These are phyloP conservation scores for Alternaria sp. DNA, from an alignment of 2,329 filamentous ascomycete species.

Conservation along the genomic window DNA sequence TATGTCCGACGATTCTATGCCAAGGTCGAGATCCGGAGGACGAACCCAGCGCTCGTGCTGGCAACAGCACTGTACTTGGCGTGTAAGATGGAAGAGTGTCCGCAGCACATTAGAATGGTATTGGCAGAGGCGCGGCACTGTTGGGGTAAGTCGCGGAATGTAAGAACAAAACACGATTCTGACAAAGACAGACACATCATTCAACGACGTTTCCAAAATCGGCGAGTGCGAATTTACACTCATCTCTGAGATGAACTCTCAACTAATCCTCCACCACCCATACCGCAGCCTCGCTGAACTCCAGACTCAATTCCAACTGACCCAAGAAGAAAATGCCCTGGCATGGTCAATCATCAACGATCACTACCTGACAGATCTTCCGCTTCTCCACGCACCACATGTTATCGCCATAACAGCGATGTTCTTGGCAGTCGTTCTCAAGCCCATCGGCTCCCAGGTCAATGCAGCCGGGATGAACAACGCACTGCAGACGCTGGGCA, in stretches of 20 bases:
- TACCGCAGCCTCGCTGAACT: constrained; percentile 82
- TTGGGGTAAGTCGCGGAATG: constrained; percentile 39
- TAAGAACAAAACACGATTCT: background rate
- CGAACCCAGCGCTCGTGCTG: constrained; percentile 91
- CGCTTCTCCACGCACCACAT: constrained; percentile 84
- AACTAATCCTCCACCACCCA: constrained; percentile 89
- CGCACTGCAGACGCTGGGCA: constrained; percentile 49
- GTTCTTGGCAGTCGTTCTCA: constrained; percentile 81
- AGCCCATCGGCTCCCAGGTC: constrained; percentile 65
- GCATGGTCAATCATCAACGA: constrained; percentile 90
- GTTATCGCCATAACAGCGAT: constrained; percentile 87
- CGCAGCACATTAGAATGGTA: constrained; percentile 92
- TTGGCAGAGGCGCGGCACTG: constrained; percentile 84
- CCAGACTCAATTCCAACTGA: constrained; percentile 72
- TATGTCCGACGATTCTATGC: constrained; percentile 95
- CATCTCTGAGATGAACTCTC: constrained; percentile 89
- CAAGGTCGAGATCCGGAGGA: constrained; percentile 87
- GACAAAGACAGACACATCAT: constrained; percentile 41
- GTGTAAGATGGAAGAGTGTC: constrained; percentile 97
- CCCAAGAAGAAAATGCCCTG: constrained; percentile 78
- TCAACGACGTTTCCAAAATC: constrained; percentile 77
- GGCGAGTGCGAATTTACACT: constrained; percentile 94
- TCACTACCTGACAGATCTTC: constrained; percentile 90
- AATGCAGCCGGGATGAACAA: constrained; percentile 52
- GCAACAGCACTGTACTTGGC: constrained; percentile 95